phyloP scores from a whole-genome alignment of 768 basidiomycete species.

The Podaxis rugospora region DNA sequence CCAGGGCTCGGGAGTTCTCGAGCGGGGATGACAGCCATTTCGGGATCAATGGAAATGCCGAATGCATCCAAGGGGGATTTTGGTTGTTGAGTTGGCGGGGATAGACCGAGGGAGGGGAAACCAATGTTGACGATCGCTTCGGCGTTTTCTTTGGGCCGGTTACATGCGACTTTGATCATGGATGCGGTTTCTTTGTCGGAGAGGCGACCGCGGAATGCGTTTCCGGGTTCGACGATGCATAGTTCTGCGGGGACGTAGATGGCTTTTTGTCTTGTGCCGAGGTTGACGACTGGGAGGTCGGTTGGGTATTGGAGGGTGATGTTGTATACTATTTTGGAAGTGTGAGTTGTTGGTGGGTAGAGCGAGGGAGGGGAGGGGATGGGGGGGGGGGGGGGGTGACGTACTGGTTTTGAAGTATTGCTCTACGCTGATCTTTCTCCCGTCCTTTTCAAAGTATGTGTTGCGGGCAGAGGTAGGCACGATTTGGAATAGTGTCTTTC shows the following conservation, averaged over 20 bases:
- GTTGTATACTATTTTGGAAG: slow-evolving; percentile 43
- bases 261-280: slow-evolving; percentile 28
- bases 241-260: slow-evolving; percentile 59
- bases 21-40: slow-evolving; percentile 63
- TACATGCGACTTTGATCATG: slow-evolving; percentile 67
- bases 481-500: slow-evolving; percentile 29
- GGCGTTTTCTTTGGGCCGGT: slow-evolving; percentile 54
- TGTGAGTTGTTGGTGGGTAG: background rate
- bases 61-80: slow-evolving; percentile 45
- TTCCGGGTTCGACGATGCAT: slow-evolving; percentile 55
- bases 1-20: slow-evolving; percentile 59
- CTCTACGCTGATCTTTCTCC: slow-evolving; percentile 50
- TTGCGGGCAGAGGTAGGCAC: slow-evolving; percentile 16
- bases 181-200: slow-evolving; percentile 48
- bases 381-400: slow-evolving; percentile 14
- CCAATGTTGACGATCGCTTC: slow-evolving; percentile 52
- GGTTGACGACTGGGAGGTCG: slow-evolving; percentile 45
- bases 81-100: slow-evolving; percentile 18
- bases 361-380: background rate
- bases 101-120: slow-evolving; percentile 48
- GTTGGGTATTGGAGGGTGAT: slow-evolving; percentile 39
- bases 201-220: slow-evolving; percentile 55
- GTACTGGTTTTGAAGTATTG: slow-evolving; percentile 57
- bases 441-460: slow-evolving; percentile 21
- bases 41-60: slow-evolving; percentile 45